Base-by-base conservation (phyloP, 1,284 basidiomycete genomes). In the Cutaneotrichosporon spelunceum region DNA sequence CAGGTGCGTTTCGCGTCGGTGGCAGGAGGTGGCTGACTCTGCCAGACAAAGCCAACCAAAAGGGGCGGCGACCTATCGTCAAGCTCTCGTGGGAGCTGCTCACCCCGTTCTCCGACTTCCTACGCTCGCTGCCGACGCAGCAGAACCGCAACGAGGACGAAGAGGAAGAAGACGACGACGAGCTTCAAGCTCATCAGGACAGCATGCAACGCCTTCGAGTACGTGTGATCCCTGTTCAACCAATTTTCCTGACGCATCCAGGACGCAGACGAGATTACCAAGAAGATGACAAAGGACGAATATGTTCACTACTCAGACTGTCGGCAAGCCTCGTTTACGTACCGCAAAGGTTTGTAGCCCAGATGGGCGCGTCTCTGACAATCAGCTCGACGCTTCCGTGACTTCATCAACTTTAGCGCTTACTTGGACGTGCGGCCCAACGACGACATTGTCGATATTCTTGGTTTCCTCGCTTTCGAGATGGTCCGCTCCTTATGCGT, bases 251-350 rank as follows among this genome's bases (percentile, higher is more conserved):
- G 39, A 42, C 39, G 3, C 19, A 16, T n/a, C 14, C 36, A 92
- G 86, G 91, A 94, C 83, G 93, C 93, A 4, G 94, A 98, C 76
- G 91, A 96, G 70, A 90, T 92, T 6, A 98, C 95, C 0, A 85
- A 91, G 56, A 86, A 91, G 78, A 98, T 98, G 95, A 96, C 93
- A 0, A 84, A 91, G 66, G 93, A 97, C 73, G 93, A 98, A 72
- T 98, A 98, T 75, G 90, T 94, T 65, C 93, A 96, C 74, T 99
- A 98, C 75, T 93, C 93, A 2, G 93, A 97, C 73, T 97, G 94
- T 80, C 85, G 95, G 57, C 93, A 97, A 78, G 95, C 95, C 0
- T 93, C 91, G 11, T 99, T 98, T 78, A 96, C 94, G 0, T 97
- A 95, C 77, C 87, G 93, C 54, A 96, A 96, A 86, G 87, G 92